phyloP scores from a whole-genome alignment of 2,329 filamentous ascomycete species.

The Magnaporthiopsis incrustans region DNA sequence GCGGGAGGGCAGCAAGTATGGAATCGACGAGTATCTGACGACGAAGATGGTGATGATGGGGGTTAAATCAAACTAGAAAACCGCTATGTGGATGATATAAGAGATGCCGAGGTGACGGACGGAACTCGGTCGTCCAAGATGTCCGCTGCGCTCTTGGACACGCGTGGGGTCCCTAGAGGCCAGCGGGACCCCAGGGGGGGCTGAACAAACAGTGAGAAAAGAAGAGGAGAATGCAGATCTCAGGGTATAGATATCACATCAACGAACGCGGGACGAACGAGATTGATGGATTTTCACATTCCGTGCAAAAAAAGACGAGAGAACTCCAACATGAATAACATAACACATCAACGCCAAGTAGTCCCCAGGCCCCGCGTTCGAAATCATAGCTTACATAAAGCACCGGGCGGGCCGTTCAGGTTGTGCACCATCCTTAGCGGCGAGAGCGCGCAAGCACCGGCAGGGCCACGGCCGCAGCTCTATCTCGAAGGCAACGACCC shows the following conservation, averaged over 20 bases:
- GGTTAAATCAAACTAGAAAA: not conserved
- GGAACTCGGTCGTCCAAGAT: too few relatives aligned
- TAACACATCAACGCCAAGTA: too few relatives aligned
- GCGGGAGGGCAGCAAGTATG: conserved; percentile 39
- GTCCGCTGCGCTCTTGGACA: conserved; percentile 1
- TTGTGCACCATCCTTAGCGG: too few relatives aligned
- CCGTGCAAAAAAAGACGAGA: not conserved
- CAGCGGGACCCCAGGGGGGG: too few relatives aligned
- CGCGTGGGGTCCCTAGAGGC: not conserved
- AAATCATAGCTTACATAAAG: too few relatives aligned
- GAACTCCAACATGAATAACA: too few relatives aligned
- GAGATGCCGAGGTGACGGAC: not conserved
- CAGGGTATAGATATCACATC: not conserved
- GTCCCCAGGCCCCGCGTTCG: too few relatives aligned
- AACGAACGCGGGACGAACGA: not conserved
- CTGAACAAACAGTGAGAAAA: not conserved
- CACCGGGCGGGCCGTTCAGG: too few relatives aligned
- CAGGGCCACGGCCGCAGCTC: too few relatives aligned
- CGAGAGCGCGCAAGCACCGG: too few relatives aligned
- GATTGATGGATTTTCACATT: not conserved
- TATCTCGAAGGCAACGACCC: too few relatives aligned
- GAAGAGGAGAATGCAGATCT: not conserved
- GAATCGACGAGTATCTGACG: conserved; percentile 37
- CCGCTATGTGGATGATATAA: not conserved
- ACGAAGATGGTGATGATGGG: conserved; percentile 32